These are phyloP conservation scores for Royoungia palumana DNA, from an alignment of 768 basidiomycete genomes.

Conservation along the genomic window DNA sequence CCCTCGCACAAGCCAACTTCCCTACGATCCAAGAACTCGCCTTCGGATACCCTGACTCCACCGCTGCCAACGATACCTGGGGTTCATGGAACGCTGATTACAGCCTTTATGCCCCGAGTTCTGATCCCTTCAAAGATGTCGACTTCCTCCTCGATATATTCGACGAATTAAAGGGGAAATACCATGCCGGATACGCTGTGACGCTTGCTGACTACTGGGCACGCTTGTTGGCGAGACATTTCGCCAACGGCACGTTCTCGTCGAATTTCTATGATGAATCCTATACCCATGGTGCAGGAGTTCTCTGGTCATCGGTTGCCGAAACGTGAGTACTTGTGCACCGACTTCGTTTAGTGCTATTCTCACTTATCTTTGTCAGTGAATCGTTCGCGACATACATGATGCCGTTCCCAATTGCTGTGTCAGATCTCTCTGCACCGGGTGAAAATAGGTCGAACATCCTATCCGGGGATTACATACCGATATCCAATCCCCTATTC, in stretches of 20 bases:
- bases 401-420: slow-evolving; percentile 42
- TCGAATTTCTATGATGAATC: slow-evolving; percentile 29
- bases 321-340: slow-evolving; percentile 28
- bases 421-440: slow-evolving; percentile 25
- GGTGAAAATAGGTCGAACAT: slow-evolving; percentile 24
- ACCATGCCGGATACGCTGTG: slow-evolving; percentile 27
- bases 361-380: slow-evolving; percentile 15
- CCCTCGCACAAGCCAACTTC: slow-evolving; percentile 40
- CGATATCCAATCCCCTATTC: slow-evolving; percentile 31
- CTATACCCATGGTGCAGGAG: slow-evolving; percentile 33
- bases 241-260: slow-evolving; percentile 35
- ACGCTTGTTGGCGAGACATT: slow-evolving; percentile 34
- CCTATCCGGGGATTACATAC: slow-evolving; percentile 22
- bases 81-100: slow-evolving; percentile 34
- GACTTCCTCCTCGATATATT: slow-evolving; percentile 20
- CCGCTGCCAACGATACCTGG: slow-evolving; percentile 21
- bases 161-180: slow-evolving; percentile 30
- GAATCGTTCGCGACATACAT: slow-evolving; percentile 31
- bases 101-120: slow-evolving; percentile 18
- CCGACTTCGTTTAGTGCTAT: background rate
- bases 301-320: slow-evolving; percentile 33
- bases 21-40: slow-evolving; percentile 38
- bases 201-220: slow-evolving; percentile 31
- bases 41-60: slow-evolving; percentile 28
- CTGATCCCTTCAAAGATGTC: slow-evolving; percentile 10